Base-by-base conservation (phyloP, 768 basidiomycete genomes). In the Gloeopeniophorella convolvens region DNA sequence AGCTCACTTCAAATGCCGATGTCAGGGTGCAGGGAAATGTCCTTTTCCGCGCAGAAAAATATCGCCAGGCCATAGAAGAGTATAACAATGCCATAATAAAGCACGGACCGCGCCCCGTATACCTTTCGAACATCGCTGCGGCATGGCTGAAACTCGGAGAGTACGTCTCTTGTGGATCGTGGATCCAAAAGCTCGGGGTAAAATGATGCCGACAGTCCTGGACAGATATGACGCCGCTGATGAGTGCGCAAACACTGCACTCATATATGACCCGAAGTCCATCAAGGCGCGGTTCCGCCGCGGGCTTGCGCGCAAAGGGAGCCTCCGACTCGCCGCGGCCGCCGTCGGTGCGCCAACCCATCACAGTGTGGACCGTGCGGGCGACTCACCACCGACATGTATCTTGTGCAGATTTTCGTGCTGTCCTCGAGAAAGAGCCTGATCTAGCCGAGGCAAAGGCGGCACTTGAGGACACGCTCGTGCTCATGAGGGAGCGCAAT, bases 1-100 rank as follows among this genome's bases (percentile, higher is more conserved):
- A n/a, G n/a, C n/a, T n/a, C n/a, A n/a, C n/a, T n/a, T n/a, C n/a
- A n/a, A n/a, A n/a, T n/a, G n/a, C n/a, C n/a, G n/a, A n/a, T n/a
- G n/a, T n/a, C n/a, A 20, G n/a, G 12, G 10, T 24, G 7, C 44
- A 78, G 75, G 77, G 78, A 7, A 77, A 77, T 37, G 46, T 55
- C 10, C 60, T 67, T 10, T 77, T 75, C 67, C 68, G 63, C 32
- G 43, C 59, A 4, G 69, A 65, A 2, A 51, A 70, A 40, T 74
- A 65, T 57, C 55, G 50, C 1, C 64, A 68, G 9, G 72, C 75
- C 0, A 63, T 73, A 3, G 62, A 66, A 0, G 64, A 65, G 41
- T 79, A 78, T 55, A 66, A 67, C 21, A 60, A 55, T 1, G 76
- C 76, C 0, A 65, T 70, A 1, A 31, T 59, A 2, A 59, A 66